These are phyloP conservation scores for Ganoderma multipileum DNA, from an alignment of 1,284 basidiomycete species.

Conservation along the genomic window DNA sequence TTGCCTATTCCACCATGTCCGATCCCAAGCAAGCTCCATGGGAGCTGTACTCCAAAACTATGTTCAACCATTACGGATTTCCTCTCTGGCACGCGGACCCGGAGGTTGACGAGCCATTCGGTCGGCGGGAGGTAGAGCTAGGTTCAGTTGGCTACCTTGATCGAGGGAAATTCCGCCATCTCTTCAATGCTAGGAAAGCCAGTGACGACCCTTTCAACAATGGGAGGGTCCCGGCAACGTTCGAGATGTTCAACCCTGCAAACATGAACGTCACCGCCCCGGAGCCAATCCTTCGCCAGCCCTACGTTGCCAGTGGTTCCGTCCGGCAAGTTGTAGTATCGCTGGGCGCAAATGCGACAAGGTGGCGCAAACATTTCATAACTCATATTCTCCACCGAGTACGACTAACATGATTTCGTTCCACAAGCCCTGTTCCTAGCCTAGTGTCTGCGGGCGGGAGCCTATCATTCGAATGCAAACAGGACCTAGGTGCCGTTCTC, in stretches of 20 bases:
- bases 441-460: slow-evolving; percentile 6
- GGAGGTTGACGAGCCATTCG: background rate
- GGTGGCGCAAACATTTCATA: background rate
- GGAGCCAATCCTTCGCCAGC: background rate
- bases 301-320: background rate
- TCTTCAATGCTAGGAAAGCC: slow-evolving; percentile 20
- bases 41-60: background rate
- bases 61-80: background rate
- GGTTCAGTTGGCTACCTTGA: slow-evolving; percentile 24
- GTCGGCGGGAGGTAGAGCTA: slow-evolving; percentile 1
- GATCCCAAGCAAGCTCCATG: background rate
- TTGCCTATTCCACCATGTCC: background rate
- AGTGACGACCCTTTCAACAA: background rate
- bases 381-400: background rate
- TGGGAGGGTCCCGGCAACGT: background rate
- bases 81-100: background rate
- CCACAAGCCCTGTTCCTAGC: too few species aligned
- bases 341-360: background rate
- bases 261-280: background rate
- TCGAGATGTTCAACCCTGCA: background rate
- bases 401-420: background rate
- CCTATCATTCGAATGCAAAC: slow-evolving; percentile 7
- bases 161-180: slow-evolving; percentile 15
- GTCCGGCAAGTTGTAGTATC: background rate
- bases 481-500: slow-evolving; percentile 13